Evolutionary conservation across 2,329 filamentous ascomycete genomes (phyloP).

Genomic region (Karstenula rhodostoma): DNA sequence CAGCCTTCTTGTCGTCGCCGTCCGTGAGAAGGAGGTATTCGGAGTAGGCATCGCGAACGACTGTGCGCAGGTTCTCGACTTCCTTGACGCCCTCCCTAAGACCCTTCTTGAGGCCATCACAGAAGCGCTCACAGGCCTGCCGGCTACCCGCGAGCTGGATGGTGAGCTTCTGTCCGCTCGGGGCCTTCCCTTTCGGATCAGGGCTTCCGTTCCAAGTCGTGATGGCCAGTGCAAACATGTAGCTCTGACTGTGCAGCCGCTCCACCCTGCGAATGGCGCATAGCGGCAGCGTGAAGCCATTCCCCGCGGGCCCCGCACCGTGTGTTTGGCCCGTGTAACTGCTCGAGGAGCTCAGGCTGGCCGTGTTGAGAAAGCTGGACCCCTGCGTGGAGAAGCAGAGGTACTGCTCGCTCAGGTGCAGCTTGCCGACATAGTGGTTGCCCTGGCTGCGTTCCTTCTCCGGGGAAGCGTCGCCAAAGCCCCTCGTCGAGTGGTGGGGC

Average conservation of each 20-base stretch:
- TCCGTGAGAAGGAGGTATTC: constrained; percentile 63
- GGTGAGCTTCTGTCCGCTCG: constrained; percentile 82
- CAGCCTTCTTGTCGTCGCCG: constrained; percentile 44
- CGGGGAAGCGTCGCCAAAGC: constrained; percentile 55
- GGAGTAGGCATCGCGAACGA: constrained; percentile 88
- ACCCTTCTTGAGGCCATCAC: constrained; percentile 91
- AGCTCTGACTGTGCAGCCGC: constrained; percentile 88
- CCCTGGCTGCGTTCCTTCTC: constrained; percentile 75
- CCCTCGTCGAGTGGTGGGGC: constrained; percentile 67
- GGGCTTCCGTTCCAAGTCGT: constrained; percentile 85
- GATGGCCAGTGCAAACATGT: constrained; percentile 90
- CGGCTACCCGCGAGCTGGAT: constrained; percentile 90
- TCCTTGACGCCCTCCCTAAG: constrained; percentile 86
- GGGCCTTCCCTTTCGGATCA: constrained; percentile 52
- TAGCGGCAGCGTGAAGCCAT: constrained; percentile 93
- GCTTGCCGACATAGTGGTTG: constrained; percentile 89
- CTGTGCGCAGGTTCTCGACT: constrained; percentile 81
- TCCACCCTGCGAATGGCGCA: constrained; percentile 93
- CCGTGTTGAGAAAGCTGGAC: constrained; percentile 82
- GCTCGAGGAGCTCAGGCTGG: constrained; percentile 80
- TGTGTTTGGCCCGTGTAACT: constrained; percentile 92
- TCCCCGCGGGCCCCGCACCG: constrained; percentile 89
- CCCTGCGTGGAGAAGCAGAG: constrained; percentile 96
- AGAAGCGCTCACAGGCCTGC: constrained; percentile 92
- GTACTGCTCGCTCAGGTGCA: constrained; percentile 93